Evolutionary conservation across 2,329 filamentous ascomycete genomes (phyloP), one percentile per base, ranked within the genome.

Genomic region (Penicillium sp.): DNA sequence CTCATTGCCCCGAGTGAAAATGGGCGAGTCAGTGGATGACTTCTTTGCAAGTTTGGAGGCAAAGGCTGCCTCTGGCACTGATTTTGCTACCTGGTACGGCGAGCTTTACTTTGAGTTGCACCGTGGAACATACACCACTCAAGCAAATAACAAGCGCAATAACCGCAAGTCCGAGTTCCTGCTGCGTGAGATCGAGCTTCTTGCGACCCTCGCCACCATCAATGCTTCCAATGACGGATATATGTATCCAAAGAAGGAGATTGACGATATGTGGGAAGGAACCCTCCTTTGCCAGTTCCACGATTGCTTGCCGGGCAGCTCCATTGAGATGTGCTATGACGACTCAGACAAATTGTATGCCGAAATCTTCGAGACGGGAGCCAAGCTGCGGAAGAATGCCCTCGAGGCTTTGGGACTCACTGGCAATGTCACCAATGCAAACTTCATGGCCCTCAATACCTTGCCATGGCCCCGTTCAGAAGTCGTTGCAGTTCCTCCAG

Each of bases 21-120:
- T 97, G 76, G 91, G 90, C 34, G 80, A 83, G 47, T 90, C 87
- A 1, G 93, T 96, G 15, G 91, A 98, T 53, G 88, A 95, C 61
- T 97, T 97, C 75, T 97, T 96, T 64, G 86, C 86, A 59, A 79
- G 80, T 45, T 75, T 98, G 3, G 85, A 95, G 67, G 81, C 85
- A 69, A 95, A 90, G 72, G 82, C 82, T 26, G 74, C 75, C 28
- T 69, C 76, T 19, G 79, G 79, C 19, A 80, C 81, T 3, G 78
- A 88, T 17, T 84, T 96, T 47, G 87, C 89, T 22, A 97, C 93
- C 1, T 98, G 93, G 93, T 95, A 95, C 66, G 93, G 93, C 37
- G 93, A 98, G 72, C 78, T 98, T 8, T 98, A 98, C 72, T 95
- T 98, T 68, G 93, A 98, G 70, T 79, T 98, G 43, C 93, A 98